Evolutionary conservation across 371 early-diverging fungal genomes (phyloP), one percentile per base, ranked within the genome.

Genomic region (Cokeromyces recurvatus): DNA sequence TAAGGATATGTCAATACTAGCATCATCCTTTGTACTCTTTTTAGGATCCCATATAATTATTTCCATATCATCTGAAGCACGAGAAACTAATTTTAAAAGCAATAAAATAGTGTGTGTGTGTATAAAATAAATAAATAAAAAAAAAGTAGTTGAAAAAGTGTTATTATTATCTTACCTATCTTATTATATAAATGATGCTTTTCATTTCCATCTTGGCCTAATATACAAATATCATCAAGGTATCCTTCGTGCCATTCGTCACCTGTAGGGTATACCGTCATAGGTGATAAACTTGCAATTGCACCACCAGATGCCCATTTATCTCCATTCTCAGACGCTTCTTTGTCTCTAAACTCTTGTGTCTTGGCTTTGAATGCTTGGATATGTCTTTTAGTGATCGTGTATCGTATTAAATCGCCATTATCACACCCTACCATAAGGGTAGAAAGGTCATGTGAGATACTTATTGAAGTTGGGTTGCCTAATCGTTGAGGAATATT

Each of bases 191-290:
- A 29, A 41, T 19, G 20, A 32, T 53, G 29, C 0, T 41, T n/a
- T 3, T 20, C 17, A 6, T 52, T 32, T 7, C 51, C 48, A 20
- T 62, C 55, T 37, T 67, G 65, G 6, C 66, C 68, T 1, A 71
- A 9, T 12, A 68, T 57, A 39, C 46, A 54, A 11, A 82, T 58
- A 50, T 78, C 82, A 46, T 82, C 82, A 4, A 82, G 53, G 38
- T 78, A 62, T 1, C 78, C 78, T 31, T 71, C 77, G 53, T 82
- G 82, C 79, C 79, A 82, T 46, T 79, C 82, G 32, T 70, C 64
- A 4, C 78, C 75, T 17, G 48, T 45, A 42, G 79, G 79, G 46
- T 66, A 79, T 16, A 65, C 38, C 20, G 20, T 53, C 3, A 56
- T 46, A 1, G 59, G 62, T 4, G 9, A 14, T 4, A 34, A 4